phyloP scores from a whole-genome alignment of 176 grass and related monocot genomes.

The Lolium rigidum region DNA sequence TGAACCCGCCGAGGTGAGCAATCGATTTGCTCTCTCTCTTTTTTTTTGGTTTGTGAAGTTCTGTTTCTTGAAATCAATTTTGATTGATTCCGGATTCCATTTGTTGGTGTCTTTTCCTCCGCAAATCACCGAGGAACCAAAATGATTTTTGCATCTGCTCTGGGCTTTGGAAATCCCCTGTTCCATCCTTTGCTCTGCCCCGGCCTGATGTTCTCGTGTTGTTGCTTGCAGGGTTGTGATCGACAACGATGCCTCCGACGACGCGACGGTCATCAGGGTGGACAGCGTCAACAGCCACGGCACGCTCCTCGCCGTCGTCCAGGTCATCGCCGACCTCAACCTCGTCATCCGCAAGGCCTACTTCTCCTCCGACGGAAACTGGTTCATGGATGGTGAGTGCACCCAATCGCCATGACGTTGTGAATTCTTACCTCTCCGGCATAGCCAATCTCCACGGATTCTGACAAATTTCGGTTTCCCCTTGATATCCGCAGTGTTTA shows the following conservation, averaged over 20 bases:
- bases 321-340: constrained; percentile 89
- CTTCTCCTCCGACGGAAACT: constrained; percentile 87
- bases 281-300: constrained; percentile 88
- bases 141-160: neutral
- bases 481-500: constrained; percentile 63
- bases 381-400: constrained; percentile 91
- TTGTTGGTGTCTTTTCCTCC: neutral
- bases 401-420: neutral
- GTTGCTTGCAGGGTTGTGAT: constrained; percentile 73
- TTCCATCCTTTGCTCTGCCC: neutral
- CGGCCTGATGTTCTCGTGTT: neutral
- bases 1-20: constrained; percentile 82
- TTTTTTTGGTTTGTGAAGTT: neutral
- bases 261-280: constrained; percentile 77
- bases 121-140: neutral
- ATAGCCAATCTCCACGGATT: neutral
- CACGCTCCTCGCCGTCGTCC: constrained; percentile 79
- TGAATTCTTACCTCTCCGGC: neutral
- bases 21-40: neutral
- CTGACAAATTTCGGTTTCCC: neutral
- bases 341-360: constrained; percentile 86
- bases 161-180: neutral
- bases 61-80: neutral
- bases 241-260: constrained; percentile 73
- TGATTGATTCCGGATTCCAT: neutral